Base-by-base conservation (phyloP, 2,329 filamentous ascomycete species). In the Clarireedia monteithiana region DNA sequence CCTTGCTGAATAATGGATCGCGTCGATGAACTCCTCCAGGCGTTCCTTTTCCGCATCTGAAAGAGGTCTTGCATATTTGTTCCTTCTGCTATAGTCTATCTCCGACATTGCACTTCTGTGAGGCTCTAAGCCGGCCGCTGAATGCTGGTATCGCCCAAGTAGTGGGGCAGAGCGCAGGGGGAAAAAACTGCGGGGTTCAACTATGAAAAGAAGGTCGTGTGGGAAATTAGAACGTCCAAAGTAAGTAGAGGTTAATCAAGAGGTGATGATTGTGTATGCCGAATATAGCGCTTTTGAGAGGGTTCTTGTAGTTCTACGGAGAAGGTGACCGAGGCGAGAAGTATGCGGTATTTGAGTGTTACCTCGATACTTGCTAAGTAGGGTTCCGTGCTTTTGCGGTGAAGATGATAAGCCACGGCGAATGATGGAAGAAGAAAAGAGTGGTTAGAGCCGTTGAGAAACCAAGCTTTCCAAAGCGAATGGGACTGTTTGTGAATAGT, bases 1-100 rank as follows among this genome's bases (percentile, higher is more conserved):
- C 91, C 91, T 83, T 61, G 88, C 83, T 52, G 92, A 97, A 75
- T 99, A 99, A 74, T 97, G 91, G 66, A 99, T 99, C 34, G 84
- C 83, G 67, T 97, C 91, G 63, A 94, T 83, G 69, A 89, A 97
- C 72, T 97, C 91, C 60, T 96, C 90, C 58, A 99, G 78, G 59
- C 86, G 84, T 63, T 86, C 83, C 63, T 88, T 84, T 78, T 99
- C 94, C 17, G 79, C 75, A 61, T 96, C 90, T 34, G 85, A 83
- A 56, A 99, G 76, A 60, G 86, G 81, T 59, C 92, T 84, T 44
- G 94, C 89, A 70, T 83, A 82, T 75, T 88, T 87, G 76, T 97
- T 97, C 70, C 92, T 88, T 71, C 92, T 85, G 66, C 78, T 85
- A 65, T 82, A 82, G 74, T 97, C 92, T 55, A 64, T 58, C 50